phyloP scores from a whole-genome alignment of 768 basidiomycete genomes.

The Porphyrellus cyaneotinctus region DNA sequence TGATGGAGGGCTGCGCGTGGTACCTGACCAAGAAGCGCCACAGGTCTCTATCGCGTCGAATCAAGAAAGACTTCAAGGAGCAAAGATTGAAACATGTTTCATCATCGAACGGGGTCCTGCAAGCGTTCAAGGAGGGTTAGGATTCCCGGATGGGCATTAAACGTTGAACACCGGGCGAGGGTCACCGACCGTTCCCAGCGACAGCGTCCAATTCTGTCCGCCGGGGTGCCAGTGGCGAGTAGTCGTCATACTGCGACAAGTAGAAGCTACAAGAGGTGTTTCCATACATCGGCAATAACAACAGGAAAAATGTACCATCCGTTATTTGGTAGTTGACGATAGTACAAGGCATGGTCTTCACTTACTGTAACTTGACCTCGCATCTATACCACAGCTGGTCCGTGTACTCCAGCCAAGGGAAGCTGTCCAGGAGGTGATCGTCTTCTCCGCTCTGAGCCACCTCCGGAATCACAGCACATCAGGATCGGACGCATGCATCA shows the following conservation, averaged over 20 bases:
- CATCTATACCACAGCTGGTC: conserved; percentile 59
- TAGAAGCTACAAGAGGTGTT: background rate
- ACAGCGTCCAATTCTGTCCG: conserved; percentile 51
- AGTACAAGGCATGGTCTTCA: conserved; percentile 47
- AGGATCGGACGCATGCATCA: conserved; percentile 13
- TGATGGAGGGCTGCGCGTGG: background rate
- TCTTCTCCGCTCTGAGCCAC: conserved; percentile 18
- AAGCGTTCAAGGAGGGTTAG: background rate
- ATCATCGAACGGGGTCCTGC: conserved; percentile 36
- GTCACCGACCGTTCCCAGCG: conserved; percentile 34
- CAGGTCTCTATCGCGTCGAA: conserved; percentile 33
- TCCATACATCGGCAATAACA: background rate
- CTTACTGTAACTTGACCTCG: conserved; percentile 47
- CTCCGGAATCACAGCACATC: conserved; percentile 18
- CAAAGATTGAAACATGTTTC: conserved; percentile 24
- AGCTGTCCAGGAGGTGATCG: conserved; percentile 33
- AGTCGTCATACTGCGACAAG: too few species aligned
- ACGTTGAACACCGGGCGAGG: background rate
- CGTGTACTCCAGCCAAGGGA: conserved; percentile 34
- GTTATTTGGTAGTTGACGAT: conserved; percentile 41
- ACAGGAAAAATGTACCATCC: conserved; percentile 32
- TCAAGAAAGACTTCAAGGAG: conserved; percentile 35
- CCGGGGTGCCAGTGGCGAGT: too few species aligned
- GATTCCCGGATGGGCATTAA: too few species aligned
- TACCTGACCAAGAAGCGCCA: conserved; percentile 19